Percentiles rank a stretch among this genome's conserved stretches.
Evolutionary conservation across 2,329 filamentous ascomycete species (phyloP).

Genomic region (Pyricularia pennisetigena): DNA sequence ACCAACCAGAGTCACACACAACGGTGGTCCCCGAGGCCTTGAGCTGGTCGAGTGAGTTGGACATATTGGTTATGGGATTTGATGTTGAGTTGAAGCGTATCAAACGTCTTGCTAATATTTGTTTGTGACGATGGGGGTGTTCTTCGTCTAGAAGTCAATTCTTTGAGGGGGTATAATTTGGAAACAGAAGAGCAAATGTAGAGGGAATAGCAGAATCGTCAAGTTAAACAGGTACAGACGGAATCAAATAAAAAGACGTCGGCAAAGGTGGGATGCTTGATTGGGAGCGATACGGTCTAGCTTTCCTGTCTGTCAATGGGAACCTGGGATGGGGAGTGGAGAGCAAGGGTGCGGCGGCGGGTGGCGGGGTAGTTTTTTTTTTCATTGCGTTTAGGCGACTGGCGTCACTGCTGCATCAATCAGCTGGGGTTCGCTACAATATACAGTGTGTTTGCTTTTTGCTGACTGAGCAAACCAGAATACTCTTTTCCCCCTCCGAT

Average conservation of each 20-base stretch:
- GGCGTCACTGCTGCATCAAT: neutral
- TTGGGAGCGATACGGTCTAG: neutral
- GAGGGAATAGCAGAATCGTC: neutral
- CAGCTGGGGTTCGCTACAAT: neutral
- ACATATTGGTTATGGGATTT: conserved; percentile 43
- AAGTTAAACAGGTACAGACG: neutral
- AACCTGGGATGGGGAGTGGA: neutral
- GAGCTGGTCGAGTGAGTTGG: conserved; percentile 88
- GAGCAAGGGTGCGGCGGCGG: neutral
- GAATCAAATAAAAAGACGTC: neutral
- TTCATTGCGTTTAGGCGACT: neutral
- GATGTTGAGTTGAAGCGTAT: neutral
- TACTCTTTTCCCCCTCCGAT: neutral
- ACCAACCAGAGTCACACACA: conserved; percentile 92
- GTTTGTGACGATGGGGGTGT: neutral
- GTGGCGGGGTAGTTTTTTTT: neutral
- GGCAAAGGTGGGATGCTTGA: neutral
- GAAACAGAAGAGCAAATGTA: neutral
- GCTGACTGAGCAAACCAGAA: neutral
- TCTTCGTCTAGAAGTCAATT: neutral
- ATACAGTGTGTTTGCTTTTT: neutral
- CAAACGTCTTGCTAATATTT: neutral
- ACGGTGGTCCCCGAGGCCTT: conserved; percentile 96
- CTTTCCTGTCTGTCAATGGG: neutral
- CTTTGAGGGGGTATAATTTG: neutral